These are phyloP conservation scores for Talaromyces rugulosus DNA, from an alignment of 2,329 filamentous ascomycete genomes.

Conservation along the genomic window DNA sequence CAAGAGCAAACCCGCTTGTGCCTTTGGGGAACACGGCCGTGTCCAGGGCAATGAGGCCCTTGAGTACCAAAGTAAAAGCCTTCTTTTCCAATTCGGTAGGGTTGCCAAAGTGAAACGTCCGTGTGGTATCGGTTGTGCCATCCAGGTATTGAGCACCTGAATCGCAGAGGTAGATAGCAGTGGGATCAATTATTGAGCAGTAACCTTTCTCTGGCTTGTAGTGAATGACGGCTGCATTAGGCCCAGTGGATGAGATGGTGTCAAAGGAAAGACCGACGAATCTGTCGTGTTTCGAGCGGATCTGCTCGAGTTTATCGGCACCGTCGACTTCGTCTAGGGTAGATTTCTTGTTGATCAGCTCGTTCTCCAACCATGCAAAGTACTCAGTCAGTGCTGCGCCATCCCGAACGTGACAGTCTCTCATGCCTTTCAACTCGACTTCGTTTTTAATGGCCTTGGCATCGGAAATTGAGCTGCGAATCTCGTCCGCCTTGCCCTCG, in stretches of 20 bases:
- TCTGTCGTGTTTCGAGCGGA: slow-evolving; percentile 57
- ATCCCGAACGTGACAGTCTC: slow-evolving; percentile 87
- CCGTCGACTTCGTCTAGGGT: slow-evolving; percentile 81
- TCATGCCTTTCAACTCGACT: slow-evolving; percentile 85
- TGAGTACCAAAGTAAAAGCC: slow-evolving; percentile 89
- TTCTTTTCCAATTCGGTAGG: slow-evolving; percentile 80
- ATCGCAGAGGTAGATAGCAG: slow-evolving; percentile 88
- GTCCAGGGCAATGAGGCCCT: slow-evolving; percentile 88
- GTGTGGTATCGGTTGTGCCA: slow-evolving; percentile 92
- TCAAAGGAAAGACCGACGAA: slow-evolving; percentile 91
- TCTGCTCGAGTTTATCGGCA: slow-evolving; percentile 80
- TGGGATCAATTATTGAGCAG: slow-evolving; percentile 79
- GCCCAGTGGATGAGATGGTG: slow-evolving; percentile 90
- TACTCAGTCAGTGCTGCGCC: slow-evolving; percentile 87
- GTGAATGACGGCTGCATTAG: slow-evolving; percentile 92
- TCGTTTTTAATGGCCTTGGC: slow-evolving; percentile 94
- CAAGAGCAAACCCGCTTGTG: slow-evolving; percentile 87
- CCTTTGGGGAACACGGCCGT: slow-evolving; percentile 87
- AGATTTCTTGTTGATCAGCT: slow-evolving; percentile 69
- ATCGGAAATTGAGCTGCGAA: slow-evolving; percentile 81
- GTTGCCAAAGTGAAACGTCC: slow-evolving; percentile 85
- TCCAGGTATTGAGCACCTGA: slow-evolving; percentile 96
- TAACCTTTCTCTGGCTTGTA: slow-evolving; percentile 82
- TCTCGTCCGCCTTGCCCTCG: slow-evolving; percentile 77
- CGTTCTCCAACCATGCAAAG: slow-evolving; percentile 94